These are phyloP conservation scores for Xylaria sp. DNA, from an alignment of 2,329 filamentous ascomycete species.

Conservation along the genomic window DNA sequence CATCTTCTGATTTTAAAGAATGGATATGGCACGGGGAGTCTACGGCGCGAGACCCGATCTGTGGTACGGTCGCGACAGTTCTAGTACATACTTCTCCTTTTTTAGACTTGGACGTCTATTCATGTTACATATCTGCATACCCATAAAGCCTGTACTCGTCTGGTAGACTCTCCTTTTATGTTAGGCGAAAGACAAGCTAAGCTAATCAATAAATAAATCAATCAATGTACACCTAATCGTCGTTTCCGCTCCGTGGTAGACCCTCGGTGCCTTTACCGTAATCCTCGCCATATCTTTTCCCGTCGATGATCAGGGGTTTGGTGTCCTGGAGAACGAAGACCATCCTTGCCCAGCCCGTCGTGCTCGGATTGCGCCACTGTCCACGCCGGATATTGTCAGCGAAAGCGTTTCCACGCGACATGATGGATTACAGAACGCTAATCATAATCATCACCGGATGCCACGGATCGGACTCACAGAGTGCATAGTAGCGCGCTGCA, in stretches of 20 bases:
- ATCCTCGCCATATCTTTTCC: constrained; percentile 47
- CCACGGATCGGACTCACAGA: constrained; percentile 50
- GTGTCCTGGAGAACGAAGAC: constrained; percentile 54
- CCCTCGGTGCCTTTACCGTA: constrained; percentile 44
- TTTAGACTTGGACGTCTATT: constrained; percentile 1
- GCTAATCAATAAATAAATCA: neutral
- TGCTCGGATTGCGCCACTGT: constrained; percentile 40
- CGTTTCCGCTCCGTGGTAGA: constrained; percentile 45
- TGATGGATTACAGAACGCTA: neutral
- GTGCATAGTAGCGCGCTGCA: constrained; percentile 67
- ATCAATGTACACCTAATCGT: constrained; percentile 31
- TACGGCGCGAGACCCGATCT: neutral
- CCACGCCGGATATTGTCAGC: constrained; percentile 16
- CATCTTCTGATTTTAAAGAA: neutral
- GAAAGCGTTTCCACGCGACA: neutral
- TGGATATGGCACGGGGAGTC: neutral
- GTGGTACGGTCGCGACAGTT: neutral
- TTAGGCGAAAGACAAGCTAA: neutral
- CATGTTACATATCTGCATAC: constrained; percentile 14
- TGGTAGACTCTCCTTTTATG: neutral
- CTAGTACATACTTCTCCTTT: constrained; percentile 20
- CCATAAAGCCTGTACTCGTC: neutral
- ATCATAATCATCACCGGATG: neutral
- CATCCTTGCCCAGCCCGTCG: constrained; percentile 37
- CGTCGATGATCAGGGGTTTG: constrained; percentile 45